Evolutionary conservation across 192 early-diverging fungal genomes (phyloP).

Genomic region (Linnemannia hyalina): DNA sequence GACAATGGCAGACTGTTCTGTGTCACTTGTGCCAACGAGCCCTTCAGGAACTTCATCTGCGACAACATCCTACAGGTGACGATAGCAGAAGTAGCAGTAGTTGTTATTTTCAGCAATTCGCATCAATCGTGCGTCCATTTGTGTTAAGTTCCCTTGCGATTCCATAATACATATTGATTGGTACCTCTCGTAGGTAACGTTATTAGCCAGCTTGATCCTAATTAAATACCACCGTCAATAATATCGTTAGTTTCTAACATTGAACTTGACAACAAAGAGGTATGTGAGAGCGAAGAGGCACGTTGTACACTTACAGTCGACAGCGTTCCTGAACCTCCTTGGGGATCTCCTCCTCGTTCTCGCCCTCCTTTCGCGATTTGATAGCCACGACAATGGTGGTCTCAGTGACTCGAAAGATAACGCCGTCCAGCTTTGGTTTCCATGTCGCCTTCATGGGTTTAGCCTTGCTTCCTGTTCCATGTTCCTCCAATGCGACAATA

Average conservation of each 20-base stretch:
- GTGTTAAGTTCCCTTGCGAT: not conserved
- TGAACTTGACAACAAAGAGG: not conserved
- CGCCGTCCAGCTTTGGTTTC: conserved; percentile 61
- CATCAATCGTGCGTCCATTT: not conserved
- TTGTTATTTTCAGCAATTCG: not conserved
- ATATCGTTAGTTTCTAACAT: conserved; percentile 7
- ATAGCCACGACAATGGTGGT: conserved; percentile 74
- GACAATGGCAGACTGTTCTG: conserved; percentile 23
- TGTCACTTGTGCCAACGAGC: conserved; percentile 48
- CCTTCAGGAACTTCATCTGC: conserved; percentile 60
- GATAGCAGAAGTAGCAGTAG: not conserved
- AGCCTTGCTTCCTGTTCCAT: conserved; percentile 55
- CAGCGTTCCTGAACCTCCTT: conserved; percentile 73
- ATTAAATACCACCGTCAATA: conserved; percentile 16
- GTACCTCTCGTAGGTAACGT: conserved; percentile 66
- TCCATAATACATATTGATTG: not conserved
- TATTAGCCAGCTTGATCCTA: conserved; percentile 62
- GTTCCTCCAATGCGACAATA: conserved; percentile 76
- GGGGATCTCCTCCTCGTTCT: conserved; percentile 68
- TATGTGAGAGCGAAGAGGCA: conserved; percentile 49
- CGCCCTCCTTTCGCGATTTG: conserved; percentile 53
- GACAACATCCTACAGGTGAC: conserved; percentile 43
- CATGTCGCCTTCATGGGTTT: conserved; percentile 57
- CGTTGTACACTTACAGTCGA: conserved; percentile 67
- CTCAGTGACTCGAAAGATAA: conserved; percentile 69